Evolutionary conservation across 176 grass and related monocot genomes (phyloP).

Genomic region (Pontederia paniculata): DNA sequence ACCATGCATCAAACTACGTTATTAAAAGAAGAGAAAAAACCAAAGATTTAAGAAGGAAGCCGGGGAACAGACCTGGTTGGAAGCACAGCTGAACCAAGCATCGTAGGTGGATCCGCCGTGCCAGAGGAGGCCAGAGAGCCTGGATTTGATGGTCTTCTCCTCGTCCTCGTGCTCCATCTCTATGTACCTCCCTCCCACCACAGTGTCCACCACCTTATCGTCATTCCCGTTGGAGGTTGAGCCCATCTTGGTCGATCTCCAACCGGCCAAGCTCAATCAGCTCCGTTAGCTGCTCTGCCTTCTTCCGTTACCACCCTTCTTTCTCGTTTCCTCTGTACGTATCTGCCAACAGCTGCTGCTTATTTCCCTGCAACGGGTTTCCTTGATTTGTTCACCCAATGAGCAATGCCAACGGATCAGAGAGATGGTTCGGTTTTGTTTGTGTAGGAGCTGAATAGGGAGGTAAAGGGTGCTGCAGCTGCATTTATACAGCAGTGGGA

Average conservation of each 20-base stretch:
- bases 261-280: too few relatives aligned
- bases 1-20: not conserved
- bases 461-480: not conserved
- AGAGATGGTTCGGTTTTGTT: conserved; percentile 18
- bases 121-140: conserved; percentile 83
- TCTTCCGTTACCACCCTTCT: not conserved
- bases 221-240: conserved; percentile 33
- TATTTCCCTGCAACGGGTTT: too few relatives aligned
- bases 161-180: conserved; percentile 78
- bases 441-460: conserved; percentile 3
- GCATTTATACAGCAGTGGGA: conserved; percentile 19
- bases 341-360: not conserved
- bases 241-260: conserved; percentile 25
- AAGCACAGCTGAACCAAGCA: conserved; percentile 98
- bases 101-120: conserved; percentile 96
- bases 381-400: not conserved
- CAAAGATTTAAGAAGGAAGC: not conserved
- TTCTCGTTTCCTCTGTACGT: not conserved
- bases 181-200: conserved; percentile 66
- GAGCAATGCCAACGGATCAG: not conserved
- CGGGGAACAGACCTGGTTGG: conserved; percentile 57
- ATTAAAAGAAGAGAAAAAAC: not conserved
- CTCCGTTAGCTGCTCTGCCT: not conserved
- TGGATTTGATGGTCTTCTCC: conserved; percentile 38
- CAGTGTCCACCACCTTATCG: conserved; percentile 68